Evolutionary conservation across 2,329 filamentous ascomycete species (phyloP).

Genomic region (Colletotrichum cereale): DNA sequence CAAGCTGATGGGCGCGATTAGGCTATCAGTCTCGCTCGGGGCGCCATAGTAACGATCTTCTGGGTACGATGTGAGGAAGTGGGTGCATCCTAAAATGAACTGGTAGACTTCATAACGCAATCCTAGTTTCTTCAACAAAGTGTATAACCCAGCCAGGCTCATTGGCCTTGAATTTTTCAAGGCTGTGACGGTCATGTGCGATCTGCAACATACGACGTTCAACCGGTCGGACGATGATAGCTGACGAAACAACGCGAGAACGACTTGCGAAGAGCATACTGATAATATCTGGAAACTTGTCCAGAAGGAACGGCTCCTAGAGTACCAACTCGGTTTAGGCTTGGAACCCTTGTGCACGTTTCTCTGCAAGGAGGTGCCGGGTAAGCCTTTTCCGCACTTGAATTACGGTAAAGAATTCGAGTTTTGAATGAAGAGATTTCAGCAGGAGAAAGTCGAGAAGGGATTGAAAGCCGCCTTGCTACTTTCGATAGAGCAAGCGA

Average conservation of each 20-base stretch:
- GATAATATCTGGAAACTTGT: conserved; percentile 13
- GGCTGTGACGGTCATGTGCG: not conserved
- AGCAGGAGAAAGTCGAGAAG: not conserved
- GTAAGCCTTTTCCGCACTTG: conserved; percentile 49
- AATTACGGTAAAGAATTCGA: conserved; percentile 43
- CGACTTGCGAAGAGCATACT: conserved; percentile 12
- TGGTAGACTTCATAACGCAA: too few relatives aligned
- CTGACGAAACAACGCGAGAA: conserved; percentile 2
- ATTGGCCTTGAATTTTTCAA: not conserved
- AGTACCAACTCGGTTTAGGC: conserved; percentile 53
- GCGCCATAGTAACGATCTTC: not conserved
- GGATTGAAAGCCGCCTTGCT: not conserved
- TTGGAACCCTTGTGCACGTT: conserved; percentile 57
- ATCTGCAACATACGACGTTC: not conserved
- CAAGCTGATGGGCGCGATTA: not conserved
- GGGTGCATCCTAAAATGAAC: too few relatives aligned
- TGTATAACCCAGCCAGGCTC: not conserved
- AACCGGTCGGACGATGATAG: not conserved
- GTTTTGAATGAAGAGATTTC: not conserved
- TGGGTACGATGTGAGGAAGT: not conserved
- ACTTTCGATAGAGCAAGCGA: not conserved
- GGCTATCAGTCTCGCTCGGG: not conserved
- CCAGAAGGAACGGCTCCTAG: conserved; percentile 44
- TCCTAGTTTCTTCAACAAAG: not conserved
- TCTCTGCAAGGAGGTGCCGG: conserved; percentile 50